Percentiles rank a stretch among this genome's conserved stretches.
Conservation (phyloP, 768 basidiomycete species). For the Mycena alexandri region DNA sequence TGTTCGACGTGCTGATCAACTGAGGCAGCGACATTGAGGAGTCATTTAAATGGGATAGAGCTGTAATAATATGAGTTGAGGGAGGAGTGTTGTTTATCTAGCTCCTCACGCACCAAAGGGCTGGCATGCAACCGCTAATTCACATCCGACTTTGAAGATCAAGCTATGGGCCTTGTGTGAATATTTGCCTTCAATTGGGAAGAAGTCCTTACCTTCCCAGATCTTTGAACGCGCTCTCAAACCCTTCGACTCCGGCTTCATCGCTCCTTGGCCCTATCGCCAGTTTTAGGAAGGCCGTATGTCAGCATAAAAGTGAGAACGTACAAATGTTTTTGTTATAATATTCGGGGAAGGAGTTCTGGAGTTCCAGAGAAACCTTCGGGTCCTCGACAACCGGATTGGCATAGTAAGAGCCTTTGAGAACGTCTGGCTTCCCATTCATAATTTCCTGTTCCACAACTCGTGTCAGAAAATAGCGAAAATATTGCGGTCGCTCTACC, state of each 20-base stretch:
- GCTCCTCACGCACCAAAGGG: conserved; percentile 76
- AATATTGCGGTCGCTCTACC: conserved; percentile 50
- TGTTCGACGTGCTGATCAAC: conserved; percentile 82
- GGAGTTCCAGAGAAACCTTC: conserved; percentile 68
- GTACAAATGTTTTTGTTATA: conserved; percentile 92
- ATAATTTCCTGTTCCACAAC: conserved; percentile 79
- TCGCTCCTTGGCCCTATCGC: conserved; percentile 71
- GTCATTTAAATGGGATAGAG: conserved; percentile 74
- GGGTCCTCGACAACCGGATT: conserved; percentile 81
- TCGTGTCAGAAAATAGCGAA: conserved; percentile 1
- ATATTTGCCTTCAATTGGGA: conserved; percentile 21
- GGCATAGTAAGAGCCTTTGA: conserved; percentile 97
- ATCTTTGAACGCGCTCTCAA: conserved; percentile 90
- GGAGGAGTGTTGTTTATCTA: background rate
- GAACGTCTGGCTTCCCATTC: conserved; percentile 91
- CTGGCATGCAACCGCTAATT: conserved; percentile 90
- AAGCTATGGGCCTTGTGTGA: conserved; percentile 58
- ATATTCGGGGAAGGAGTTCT: conserved; percentile 79
- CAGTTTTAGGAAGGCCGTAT: background rate
- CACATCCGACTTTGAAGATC: conserved; percentile 84
- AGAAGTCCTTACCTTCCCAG: conserved; percentile 69
- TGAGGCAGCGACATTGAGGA: conserved; percentile 75
- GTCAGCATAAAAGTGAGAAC: conserved; percentile 26
- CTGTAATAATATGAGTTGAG: conserved; percentile 50
- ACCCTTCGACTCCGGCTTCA: conserved; percentile 75